Base-by-base conservation (phyloP, 2,329 filamentous ascomycete genomes). In the Conoideocrella luteorostrata region DNA sequence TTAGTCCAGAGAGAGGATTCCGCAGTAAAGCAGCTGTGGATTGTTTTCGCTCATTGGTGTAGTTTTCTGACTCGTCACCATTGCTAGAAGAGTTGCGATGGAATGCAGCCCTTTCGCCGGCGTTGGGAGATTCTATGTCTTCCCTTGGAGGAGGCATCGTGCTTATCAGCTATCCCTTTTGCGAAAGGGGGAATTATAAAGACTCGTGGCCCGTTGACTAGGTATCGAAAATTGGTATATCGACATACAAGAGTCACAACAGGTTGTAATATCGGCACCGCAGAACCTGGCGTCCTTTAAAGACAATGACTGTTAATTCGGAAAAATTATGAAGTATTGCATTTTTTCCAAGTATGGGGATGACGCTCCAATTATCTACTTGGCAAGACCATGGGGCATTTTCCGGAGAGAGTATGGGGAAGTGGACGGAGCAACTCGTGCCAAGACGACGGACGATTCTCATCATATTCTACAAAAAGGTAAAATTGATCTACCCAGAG, bases 1-100 rank as follows among this genome's bases (percentile, higher is more conserved):
- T 60, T 51, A 63, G 45, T 0, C 60, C 58, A 2, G 46, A 44
- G 2, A 65, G 45, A 0, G 62, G 62, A 28, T 65, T 64, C 12
- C 55, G 53, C 0, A 62, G 47, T 0, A 61, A 52, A 9, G 60
- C 52, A 0, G 59, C 55, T 1, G 56, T 55, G 0, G 58, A 56
- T 4, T 45, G 49, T 2, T 44, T 37, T 11, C 44, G 36, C 15
- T 34, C 32, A 34, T 34, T 34, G 32, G 32, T 34, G 32, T n/a
- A 34, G 32, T 34, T 34, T 7, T 34, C 32, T 9, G 32, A 34
- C 7, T 34, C 32, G 15, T 34, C 32, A 18, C 32, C 32, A 34
- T 34, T 34, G 32, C 32, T 34, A n/a, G 32, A 34, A 34, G 13
- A 28, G 13, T 34, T 34, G 32, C 32, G 32, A 7, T n/a, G 32